Percentiles rank a stretch among this genome's conserved stretches.
Conservation (phyloP, 306 rosid species). For the Sphenostylis stenocarpa region DNA sequence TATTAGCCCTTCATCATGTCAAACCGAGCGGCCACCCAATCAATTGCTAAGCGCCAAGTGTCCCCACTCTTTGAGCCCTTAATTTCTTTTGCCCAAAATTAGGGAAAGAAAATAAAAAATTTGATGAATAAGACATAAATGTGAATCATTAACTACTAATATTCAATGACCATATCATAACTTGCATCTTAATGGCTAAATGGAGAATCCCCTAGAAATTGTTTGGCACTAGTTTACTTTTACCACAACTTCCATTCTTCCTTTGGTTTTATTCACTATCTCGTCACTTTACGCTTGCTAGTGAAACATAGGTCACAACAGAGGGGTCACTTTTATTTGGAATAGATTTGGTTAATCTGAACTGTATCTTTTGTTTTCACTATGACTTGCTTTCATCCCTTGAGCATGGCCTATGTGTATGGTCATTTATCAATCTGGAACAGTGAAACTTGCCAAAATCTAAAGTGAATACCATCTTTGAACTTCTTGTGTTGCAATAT, state of each 20-base stretch:
- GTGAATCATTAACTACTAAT: constrained; percentile 53
- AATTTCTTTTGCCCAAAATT: constrained; percentile 33
- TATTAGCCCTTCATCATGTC: constrained; percentile 51
- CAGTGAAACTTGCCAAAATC: constrained; percentile 26
- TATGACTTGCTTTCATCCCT: constrained; percentile 31
- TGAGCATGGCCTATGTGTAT: constrained; percentile 11
- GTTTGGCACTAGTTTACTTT: constrained; percentile 33
- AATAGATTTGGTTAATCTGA: constrained; percentile 38
- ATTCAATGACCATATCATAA: constrained; percentile 59
- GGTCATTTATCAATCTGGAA: constrained; percentile 36
- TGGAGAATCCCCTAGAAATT: constrained; percentile 29
- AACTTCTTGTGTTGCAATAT: constrained; percentile 23
- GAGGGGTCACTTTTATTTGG: constrained; percentile 29
- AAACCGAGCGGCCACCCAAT: constrained; percentile 48
- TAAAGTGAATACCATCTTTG: constrained; percentile 38
- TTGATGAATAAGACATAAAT: constrained; percentile 25
- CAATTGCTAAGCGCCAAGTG: constrained; percentile 59
- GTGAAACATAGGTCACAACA: constrained; percentile 23
- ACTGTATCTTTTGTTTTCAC: constrained; percentile 35
- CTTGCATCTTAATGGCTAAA: constrained; percentile 36
- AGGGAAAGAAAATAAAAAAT: constrained; percentile 12
- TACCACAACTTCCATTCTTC: constrained; percentile 24
- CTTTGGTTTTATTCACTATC: constrained; percentile 34
- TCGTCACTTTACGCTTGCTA: constrained; percentile 30
- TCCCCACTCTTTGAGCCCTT: constrained; percentile 41